Evolutionary conservation across 2,329 filamentous ascomycete genomes (phyloP), one percentile per base, ranked within the genome.

Genomic region (Exserohilum rostratum): DNA sequence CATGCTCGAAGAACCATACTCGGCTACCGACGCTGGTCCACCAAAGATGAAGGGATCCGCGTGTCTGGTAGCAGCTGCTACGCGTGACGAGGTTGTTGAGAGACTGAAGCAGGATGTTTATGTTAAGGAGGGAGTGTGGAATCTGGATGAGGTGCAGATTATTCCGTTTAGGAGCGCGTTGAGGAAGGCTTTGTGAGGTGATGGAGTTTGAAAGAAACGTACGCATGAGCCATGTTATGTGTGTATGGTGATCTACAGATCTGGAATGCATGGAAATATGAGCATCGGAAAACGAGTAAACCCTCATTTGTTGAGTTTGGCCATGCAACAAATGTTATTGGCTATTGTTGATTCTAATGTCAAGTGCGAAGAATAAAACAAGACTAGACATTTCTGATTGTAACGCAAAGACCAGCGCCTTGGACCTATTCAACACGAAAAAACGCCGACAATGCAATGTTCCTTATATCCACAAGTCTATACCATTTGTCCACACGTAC

Each of bases 21-120:
- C 83, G 5, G 84, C 88, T 47, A 84, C 83, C 53, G 82, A 88
- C 20, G 77, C 62, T 0, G 76, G 78, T 4, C 83, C 82, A 17
- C 83, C 85, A 38, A 86, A 89, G 70, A 91, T 95, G 77, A 85
- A 85, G 60, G 91, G 91, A 37, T 91, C 88, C 71, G 85, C 87
- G 15, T 78, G 95, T 68, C 80, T 96, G 25, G 79, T 85, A 34
- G 74, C 84, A 27, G 91, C 89, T 6, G 83, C 85, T 58, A 87
- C 82, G 7, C 85, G 83, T 65, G 88, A 92, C 60, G 88, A 91
- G 71, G 85, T 90, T 2, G 72, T 88, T 35, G 83, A 88, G 64
- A 69, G 83, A 46, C 72, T 96, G 42, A 84, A 83, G 73, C 81
- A 84, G 44, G 92, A 96, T 77, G 79, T 92, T 9, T 96, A 96